Base-by-base conservation (phyloP, 805 yeast species). In the Starmerella apis region DNA sequence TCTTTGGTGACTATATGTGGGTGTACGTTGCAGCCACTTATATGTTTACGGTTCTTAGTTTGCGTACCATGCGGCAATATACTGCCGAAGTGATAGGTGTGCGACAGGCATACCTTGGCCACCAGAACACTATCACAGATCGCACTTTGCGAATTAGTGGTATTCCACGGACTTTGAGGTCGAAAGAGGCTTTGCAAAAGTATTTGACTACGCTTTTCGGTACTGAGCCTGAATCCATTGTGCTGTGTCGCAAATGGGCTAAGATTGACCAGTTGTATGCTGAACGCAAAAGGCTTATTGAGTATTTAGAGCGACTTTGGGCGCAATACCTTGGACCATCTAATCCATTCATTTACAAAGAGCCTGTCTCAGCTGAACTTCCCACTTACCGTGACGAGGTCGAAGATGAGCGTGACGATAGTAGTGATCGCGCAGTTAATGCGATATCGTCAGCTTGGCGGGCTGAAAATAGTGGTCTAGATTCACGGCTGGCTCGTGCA, bases 71-170 rank as follows among this genome's bases (percentile, higher is more conserved):
- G 58, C 70, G 77, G 14, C 88, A 84, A 59, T 58, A 54, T 37
- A 83, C 96, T 0, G 72, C 72, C 54, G 74, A 77, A 53, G 85
- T 90, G 32, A 85, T 90, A 27, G 68, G 72, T 46, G 81, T 83
- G 57, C 76, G 97, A 54, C 97, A 90, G 66, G 68, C 68, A 46
- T 83, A 84, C 61, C 69, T 90, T 56, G 96, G 97, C 0, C 76
- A 75, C 55, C 96, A 88, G 63, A 83, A 83, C 62, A 81, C 95
- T 9, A 74, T 90, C 51, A 86, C 97, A 0, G 97, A 90, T 70
- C 74, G 95, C 63, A 92, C 97, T 1, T 81, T 92, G 36, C 71
- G 90, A 51, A 64, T 90, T 13, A 79, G 90, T 32, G 97, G 97
- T 0, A 86, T 90, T 4, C 96, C 97, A 0, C 81, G 84, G 0